Conservation (phyloP, 1,284 basidiomycete species). For the Sporisorium iseilematis-ciliati region DNA sequence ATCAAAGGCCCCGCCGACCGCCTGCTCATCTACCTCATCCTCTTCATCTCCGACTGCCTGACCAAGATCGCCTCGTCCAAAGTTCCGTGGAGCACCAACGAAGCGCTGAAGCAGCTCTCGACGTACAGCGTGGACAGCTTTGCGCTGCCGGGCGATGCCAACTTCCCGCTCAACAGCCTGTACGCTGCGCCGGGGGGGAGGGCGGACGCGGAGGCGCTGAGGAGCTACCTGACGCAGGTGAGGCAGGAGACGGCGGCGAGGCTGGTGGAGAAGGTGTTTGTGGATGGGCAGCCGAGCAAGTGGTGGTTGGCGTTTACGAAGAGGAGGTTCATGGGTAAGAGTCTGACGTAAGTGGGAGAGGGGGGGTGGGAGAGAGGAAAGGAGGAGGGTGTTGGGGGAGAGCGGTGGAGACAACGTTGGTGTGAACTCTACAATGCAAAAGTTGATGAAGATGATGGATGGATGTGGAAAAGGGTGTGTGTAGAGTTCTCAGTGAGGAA, state of each 20-base stretch:
- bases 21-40: conserved; percentile 94
- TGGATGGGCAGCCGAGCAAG: conserved; percentile 91
- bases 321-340: conserved; percentile 69
- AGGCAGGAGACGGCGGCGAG: conserved; percentile 90
- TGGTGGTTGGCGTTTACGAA: conserved; percentile 99
- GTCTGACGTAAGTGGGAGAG: conserved; percentile 31
- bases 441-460: no score
- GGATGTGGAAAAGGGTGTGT: no score
- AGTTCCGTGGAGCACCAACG: conserved; percentile 73
- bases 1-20: conserved; percentile 97
- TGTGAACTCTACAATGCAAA: no score
- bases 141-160: conserved; percentile 93
- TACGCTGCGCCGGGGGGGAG: conserved; percentile 85
- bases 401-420: no score
- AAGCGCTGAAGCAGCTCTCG: conserved; percentile 88
- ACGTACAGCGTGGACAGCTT: conserved; percentile 91
- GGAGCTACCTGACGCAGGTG: conserved; percentile 90
- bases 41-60: conserved; percentile 97
- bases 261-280: conserved; percentile 87
- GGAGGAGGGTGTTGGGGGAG: background rate
- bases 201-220: conserved; percentile 87
- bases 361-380: background rate
- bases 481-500: no score
- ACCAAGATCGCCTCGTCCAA: conserved; percentile 71
- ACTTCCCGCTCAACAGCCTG: conserved; percentile 91